These are phyloP conservation scores for Pythium myriotylum DNA, from an alignment of 352 stramenopile genomes.

Conservation along the genomic window DNA sequence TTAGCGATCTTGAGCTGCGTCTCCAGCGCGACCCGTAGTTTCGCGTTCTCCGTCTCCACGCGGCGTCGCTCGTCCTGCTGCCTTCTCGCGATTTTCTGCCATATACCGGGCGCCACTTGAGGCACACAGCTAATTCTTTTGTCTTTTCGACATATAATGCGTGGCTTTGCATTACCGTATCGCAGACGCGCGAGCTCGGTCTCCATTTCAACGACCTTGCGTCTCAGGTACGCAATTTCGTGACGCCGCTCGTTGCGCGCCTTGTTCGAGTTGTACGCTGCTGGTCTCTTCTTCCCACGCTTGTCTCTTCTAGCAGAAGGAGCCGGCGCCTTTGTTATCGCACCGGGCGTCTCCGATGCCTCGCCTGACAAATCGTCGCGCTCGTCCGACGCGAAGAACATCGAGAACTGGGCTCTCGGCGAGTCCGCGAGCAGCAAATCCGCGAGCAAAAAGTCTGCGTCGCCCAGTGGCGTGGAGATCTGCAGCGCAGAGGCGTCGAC, in stretches of 20 bases:
- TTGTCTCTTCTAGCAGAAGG: background rate
- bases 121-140: too few species aligned
- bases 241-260: slow-evolving; percentile 26
- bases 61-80: slow-evolving; percentile 22
- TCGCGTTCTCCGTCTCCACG: slow-evolving; percentile 45
- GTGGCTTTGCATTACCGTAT: background rate
- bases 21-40: slow-evolving; percentile 46
- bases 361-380: background rate
- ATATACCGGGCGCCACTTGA: slow-evolving; percentile 8
- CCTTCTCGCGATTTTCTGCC: slow-evolving; percentile 17
- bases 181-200: slow-evolving; percentile 10
- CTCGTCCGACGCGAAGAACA: slow-evolving; percentile 8
- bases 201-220: slow-evolving; percentile 23
- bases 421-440: slow-evolving; percentile 6
- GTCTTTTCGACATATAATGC: too few species aligned
- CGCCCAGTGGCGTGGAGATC: background rate
- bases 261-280: slow-evolving; percentile 26
- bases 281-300: background rate
- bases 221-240: slow-evolving; percentile 24
- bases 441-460: background rate
- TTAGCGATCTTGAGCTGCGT: slow-evolving; percentile 44
- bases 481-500: background rate
- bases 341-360: background rate
- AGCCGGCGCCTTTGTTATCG: background rate
- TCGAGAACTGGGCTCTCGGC: slow-evolving; percentile 9